A percentile compares a stretch with the other conserved stretches of the same genome.
Evolutionary conservation across 1,284 basidiomycete genomes (phyloP).

Genomic region (Irpex rosettiformis): DNA sequence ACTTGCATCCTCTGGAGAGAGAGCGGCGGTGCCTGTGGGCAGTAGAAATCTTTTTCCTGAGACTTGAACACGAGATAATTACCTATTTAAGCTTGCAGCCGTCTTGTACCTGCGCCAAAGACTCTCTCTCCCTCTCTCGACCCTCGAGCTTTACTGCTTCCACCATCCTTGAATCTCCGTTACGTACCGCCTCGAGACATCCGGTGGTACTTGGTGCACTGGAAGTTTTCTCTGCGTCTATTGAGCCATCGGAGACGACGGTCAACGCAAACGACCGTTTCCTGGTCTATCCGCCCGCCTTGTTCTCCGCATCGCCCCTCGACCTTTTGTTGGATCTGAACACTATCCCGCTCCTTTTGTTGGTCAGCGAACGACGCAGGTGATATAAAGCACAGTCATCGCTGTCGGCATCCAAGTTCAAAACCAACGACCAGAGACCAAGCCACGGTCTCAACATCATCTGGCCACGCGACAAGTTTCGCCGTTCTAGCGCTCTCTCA

Average conservation of each 20-base stretch:
- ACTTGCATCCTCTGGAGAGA: neutral
- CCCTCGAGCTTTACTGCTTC: neutral
- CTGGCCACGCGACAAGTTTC: constrained; percentile 6
- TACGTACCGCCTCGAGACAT: neutral
- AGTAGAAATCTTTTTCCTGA: neutral
- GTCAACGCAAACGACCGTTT: neutral
- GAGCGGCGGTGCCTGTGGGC: neutral
- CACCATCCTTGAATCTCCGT: neutral
- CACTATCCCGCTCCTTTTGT: neutral
- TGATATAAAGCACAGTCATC: neutral
- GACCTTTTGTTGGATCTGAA: neutral
- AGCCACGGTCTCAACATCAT: neutral
- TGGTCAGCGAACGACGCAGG: neutral
- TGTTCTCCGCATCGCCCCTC: neutral
- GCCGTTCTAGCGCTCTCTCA: constrained; percentile 10
- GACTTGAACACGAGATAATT: neutral
- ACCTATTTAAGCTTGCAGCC: neutral
- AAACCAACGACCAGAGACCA: neutral
- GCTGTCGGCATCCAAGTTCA: neutral
- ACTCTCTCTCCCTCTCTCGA: neutral
- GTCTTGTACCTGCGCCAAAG: neutral
- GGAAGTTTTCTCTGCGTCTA: constrained; percentile 1
- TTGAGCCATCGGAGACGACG: neutral
- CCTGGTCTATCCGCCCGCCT: neutral
- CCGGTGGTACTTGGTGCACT: neutral